phyloP scores from a whole-genome alignment of 768 basidiomycete genomes.

The Lepiota venenata region DNA sequence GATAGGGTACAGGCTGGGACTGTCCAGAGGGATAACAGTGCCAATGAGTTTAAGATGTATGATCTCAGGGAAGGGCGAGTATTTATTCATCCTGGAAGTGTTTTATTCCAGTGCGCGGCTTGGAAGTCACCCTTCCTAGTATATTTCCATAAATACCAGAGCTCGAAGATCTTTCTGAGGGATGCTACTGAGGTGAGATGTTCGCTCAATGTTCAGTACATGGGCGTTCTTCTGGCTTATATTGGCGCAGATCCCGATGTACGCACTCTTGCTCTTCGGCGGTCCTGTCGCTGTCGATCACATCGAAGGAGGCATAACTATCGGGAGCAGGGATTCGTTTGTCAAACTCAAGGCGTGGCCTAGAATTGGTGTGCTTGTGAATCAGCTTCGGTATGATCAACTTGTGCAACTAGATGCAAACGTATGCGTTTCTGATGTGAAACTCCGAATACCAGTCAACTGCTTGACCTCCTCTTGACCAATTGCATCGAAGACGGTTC shows the following conservation, averaged over 20 bases:
- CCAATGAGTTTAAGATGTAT: constrained; percentile 80
- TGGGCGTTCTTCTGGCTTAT: neutral
- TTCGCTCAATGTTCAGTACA: neutral
- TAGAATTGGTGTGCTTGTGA: constrained; percentile 87
- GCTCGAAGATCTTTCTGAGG: constrained; percentile 80
- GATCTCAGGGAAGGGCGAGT: constrained; percentile 66
- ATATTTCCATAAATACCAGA: constrained; percentile 81
- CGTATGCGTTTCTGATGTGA: too few species aligned
- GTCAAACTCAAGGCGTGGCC: constrained; percentile 80
- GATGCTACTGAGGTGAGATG: constrained; percentile 81
- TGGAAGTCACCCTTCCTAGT: constrained; percentile 81
- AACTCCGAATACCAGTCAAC: constrained; percentile 38
- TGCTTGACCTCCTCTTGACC: constrained; percentile 67
- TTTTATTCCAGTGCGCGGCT: constrained; percentile 66
- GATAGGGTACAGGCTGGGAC: constrained; percentile 84
- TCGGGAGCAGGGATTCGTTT: constrained; percentile 47
- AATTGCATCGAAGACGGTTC: constrained; percentile 63
- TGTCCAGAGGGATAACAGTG: constrained; percentile 79
- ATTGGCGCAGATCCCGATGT: constrained; percentile 70
- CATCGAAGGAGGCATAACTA: constrained; percentile 69
- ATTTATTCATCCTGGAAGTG: constrained; percentile 81
- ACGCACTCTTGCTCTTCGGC: constrained; percentile 81
- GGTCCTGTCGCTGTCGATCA: constrained; percentile 78
- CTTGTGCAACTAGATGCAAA: neutral
- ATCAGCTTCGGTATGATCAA: constrained; percentile 67